A percentile compares a stretch with the other conserved stretches of the same genome.
Conservation (phyloP, 352 stramenopile species). For the Globisporangium mamillatum region DNA sequence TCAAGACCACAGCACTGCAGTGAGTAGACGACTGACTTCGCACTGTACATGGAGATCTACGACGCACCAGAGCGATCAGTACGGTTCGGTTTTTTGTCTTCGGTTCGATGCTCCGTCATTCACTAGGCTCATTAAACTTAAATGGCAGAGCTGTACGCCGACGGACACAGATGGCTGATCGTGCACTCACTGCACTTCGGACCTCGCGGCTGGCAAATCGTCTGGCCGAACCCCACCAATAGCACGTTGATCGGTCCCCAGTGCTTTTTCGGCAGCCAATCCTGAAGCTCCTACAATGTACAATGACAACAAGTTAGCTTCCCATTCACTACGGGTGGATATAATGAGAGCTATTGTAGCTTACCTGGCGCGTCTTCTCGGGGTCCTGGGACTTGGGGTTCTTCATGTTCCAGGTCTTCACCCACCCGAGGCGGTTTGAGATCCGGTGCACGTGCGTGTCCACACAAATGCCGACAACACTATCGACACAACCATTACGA, state of each 20-base stretch:
- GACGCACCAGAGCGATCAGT: background rate
- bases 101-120: background rate
- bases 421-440: slow-evolving; percentile 94
- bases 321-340: background rate
- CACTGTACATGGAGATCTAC: background rate
- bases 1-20: too few relatives aligned
- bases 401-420: slow-evolving; percentile 84
- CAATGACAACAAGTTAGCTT: background rate
- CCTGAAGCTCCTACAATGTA: slow-evolving; percentile 81
- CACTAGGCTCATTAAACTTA: background rate
- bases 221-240: slow-evolving; percentile 96
- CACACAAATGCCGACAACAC: slow-evolving; percentile 92
- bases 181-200: slow-evolving; percentile 76
- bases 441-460: slow-evolving; percentile 98
- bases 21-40: too few relatives aligned
- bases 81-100: background rate
- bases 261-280: slow-evolving; percentile 90
- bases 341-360: background rate
- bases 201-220: slow-evolving; percentile 73
- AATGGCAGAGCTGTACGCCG: slow-evolving; percentile 23
- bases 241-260: slow-evolving; percentile 93
- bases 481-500: slow-evolving; percentile 15
- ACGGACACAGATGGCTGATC: slow-evolving; percentile 70
- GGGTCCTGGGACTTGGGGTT: slow-evolving; percentile 81
- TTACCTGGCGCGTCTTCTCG: slow-evolving; percentile 88